phyloP scores from a whole-genome alignment of 805 yeast species.

The Grigorovia humatica region DNA sequence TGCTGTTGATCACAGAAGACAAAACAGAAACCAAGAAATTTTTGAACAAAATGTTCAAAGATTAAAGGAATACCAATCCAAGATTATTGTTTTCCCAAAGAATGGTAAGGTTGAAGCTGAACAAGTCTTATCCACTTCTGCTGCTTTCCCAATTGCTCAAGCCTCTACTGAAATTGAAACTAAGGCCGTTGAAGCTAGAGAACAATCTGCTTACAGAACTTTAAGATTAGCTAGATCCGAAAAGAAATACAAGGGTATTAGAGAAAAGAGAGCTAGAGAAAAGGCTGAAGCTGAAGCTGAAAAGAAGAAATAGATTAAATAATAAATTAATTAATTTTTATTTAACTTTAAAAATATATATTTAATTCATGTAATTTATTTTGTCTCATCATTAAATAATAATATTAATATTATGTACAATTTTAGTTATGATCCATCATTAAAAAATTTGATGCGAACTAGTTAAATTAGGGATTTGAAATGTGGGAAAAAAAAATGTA shows the following conservation, averaged over 20 bases:
- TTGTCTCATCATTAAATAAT: neutral
- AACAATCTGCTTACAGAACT: conserved; percentile 83
- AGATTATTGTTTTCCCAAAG: conserved; percentile 92
- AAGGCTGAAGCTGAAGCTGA: conserved; percentile 99
- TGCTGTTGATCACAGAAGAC: conserved; percentile 99
- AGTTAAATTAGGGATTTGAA: too few species aligned
- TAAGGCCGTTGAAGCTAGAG: conserved; percentile 76
- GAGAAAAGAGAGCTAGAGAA: conserved; percentile 95
- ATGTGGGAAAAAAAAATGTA: too few species aligned
- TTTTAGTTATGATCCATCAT: too few species aligned
- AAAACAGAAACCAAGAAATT: conserved; percentile 93
- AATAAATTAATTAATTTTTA: conserved; percentile 22
- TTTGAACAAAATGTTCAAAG: conserved; percentile 92
- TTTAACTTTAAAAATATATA: conserved; percentile 18
- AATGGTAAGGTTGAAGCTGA: conserved; percentile 73
- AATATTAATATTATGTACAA: neutral
- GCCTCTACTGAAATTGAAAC: conserved; percentile 61
- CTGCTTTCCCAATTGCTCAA: conserved; percentile 88
- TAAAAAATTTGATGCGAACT: too few species aligned
- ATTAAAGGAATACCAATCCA: conserved; percentile 91
- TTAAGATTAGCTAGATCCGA: conserved; percentile 92
- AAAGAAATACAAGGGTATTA: conserved; percentile 88
- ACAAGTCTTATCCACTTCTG: conserved; percentile 65
- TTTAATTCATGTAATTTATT: too few species aligned
- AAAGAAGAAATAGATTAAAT: conserved; percentile 74